Evolutionary conservation across 164 flowering plant genomes (phyloP).

Genomic region (Stephania japonica): DNA sequence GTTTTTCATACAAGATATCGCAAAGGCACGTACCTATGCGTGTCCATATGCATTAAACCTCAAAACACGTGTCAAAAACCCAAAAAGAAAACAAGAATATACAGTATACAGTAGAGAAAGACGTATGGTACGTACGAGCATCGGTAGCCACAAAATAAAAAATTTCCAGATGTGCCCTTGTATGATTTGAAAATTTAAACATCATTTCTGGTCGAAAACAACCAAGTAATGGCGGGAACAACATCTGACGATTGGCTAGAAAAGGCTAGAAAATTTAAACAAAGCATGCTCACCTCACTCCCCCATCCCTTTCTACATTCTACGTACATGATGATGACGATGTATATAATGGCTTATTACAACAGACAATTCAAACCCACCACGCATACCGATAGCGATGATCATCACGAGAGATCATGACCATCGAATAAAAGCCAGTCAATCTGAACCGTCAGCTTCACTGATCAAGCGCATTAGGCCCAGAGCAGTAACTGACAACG

Average conservation of each 20-base stretch:
- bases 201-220: not conserved
- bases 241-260: not conserved
- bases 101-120: too few relatives aligned
- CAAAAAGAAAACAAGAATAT: not conserved
- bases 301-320: not conserved
- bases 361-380: not conserved
- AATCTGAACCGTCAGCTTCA: constrained; percentile 10
- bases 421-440: too few relatives aligned
- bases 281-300: not conserved
- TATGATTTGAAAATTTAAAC: not conserved
- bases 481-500: constrained; percentile 62
- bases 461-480: constrained; percentile 94
- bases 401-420: not conserved
- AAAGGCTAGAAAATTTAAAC: not conserved
- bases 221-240: not conserved
- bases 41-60: not conserved
- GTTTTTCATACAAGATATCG: not conserved
- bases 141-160: not conserved
- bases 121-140: not conserved
- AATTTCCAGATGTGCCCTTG: not conserved
- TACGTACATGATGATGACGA: not conserved
- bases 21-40: not conserved
- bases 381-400: too few relatives aligned
- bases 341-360: constrained; percentile 3
- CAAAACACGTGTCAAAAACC: not conserved